These are phyloP conservation scores for Trichoderma arundinaceum DNA, from an alignment of 2,329 filamentous ascomycete species.

Conservation along the genomic window DNA sequence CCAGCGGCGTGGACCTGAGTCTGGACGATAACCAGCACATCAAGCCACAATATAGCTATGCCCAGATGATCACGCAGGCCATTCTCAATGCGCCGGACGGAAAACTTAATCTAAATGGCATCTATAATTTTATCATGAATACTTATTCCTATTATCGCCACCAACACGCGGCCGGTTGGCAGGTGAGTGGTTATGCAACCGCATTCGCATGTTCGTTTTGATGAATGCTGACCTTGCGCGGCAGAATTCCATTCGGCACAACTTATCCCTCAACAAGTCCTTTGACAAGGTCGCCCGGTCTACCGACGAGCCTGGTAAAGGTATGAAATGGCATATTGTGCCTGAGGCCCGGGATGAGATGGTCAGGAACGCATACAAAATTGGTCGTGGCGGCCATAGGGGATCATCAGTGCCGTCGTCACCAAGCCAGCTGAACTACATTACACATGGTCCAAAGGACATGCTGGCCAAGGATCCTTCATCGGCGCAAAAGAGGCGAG, in stretches of 20 bases:
- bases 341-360: conserved; percentile 86
- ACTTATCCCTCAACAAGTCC: conserved; percentile 90
- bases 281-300: conserved; percentile 93
- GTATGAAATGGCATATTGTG: conserved; percentile 98
- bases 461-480: conserved; percentile 57
- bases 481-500: conserved; percentile 63
- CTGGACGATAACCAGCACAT: conserved; percentile 85
- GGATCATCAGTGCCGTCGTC: conserved; percentile 76
- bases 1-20: conserved; percentile 74
- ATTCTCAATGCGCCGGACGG: conserved; percentile 86
- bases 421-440: conserved; percentile 64
- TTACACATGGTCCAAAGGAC: conserved; percentile 63
- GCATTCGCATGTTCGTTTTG: not conserved
- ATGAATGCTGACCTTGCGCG: not conserved
- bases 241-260: conserved; percentile 94
- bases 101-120: conserved; percentile 87
- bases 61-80: conserved; percentile 94
- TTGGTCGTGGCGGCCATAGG: conserved; percentile 67
- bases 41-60: conserved; percentile 96
- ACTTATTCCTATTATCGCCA: conserved; percentile 93
- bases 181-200: conserved; percentile 60
- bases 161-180: conserved; percentile 81
- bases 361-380: conserved; percentile 71
- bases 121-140: conserved; percentile 90
- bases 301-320: conserved; percentile 95